Conservation (phyloP, 2,329 filamentous ascomycete genomes). For the Phyllosticta capitalensis region DNA sequence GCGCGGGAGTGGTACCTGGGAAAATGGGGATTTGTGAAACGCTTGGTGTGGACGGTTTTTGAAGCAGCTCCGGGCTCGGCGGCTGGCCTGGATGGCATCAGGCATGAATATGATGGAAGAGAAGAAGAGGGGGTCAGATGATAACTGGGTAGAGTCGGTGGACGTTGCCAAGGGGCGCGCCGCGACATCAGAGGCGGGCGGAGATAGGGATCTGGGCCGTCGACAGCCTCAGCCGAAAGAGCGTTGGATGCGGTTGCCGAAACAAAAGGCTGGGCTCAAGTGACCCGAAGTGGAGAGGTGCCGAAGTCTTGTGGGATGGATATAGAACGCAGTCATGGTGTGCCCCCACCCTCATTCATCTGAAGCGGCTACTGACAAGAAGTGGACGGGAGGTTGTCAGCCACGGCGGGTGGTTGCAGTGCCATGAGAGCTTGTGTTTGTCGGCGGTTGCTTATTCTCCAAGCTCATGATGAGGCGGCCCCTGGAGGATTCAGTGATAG, state of each 20-base stretch:
- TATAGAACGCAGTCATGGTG: neutral
- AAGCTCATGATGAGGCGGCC: neutral
- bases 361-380: constrained; percentile 1
- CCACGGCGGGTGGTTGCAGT: neutral
- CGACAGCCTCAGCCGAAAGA: neutral
- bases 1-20: neutral
- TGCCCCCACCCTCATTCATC: constrained; percentile 4
- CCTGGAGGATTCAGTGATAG: neutral
- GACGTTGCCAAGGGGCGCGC: neutral
- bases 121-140: neutral
- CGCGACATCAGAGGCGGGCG: neutral
- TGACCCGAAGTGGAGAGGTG: neutral
- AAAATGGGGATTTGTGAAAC: neutral
- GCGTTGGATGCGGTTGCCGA: neutral
- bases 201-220: neutral
- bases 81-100: neutral
- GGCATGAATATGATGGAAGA: neutral
- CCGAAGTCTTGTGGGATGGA: neutral
- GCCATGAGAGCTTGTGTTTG: neutral
- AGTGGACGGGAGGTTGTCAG: neutral
- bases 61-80: neutral
- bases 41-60: neutral
- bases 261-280: neutral
- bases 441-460: neutral
- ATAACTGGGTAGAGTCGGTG: too few relatives aligned